phyloP scores from a whole-genome alignment of 2,329 filamentous ascomycete genomes.

The Aspergillus phoenicis region DNA sequence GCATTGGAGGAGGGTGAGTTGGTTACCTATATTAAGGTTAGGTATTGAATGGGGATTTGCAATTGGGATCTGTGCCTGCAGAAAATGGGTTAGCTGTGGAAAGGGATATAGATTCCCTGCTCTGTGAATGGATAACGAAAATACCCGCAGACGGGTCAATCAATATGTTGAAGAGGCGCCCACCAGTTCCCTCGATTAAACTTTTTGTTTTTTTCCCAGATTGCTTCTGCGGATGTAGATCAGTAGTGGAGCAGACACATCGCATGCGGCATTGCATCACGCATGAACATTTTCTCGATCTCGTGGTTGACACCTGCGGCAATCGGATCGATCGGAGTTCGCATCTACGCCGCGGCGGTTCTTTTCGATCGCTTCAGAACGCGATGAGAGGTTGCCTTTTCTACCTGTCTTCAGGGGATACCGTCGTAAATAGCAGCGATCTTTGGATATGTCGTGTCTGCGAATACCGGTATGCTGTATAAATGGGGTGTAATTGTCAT shows the following conservation, averaged over 20 bases:
- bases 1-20: not conserved
- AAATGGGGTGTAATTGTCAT: not conserved
- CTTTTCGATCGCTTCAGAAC: slow-evolving; percentile 8
- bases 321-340: slow-evolving; percentile 15
- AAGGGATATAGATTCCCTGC: not conserved
- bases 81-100: too few species aligned
- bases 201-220: too few species aligned
- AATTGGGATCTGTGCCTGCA: too few species aligned
- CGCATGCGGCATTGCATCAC: slow-evolving; percentile 14
- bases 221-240: not conserved
- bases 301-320: slow-evolving; percentile 11
- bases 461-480: not conserved
- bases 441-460: slow-evolving; percentile 5
- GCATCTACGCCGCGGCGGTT: not conserved
- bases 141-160: not conserved
- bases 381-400: slow-evolving; percentile 1
- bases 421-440: not conserved
- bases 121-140: not conserved
- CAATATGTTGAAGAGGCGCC: not conserved
- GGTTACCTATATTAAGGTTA: slow-evolving; percentile 3
- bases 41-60: not conserved
- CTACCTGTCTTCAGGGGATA: slow-evolving; percentile 1
- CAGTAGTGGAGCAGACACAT: not conserved
- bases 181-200: not conserved
- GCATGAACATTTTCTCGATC: slow-evolving; percentile 8